Base-by-base conservation (phyloP, 192 early-diverging fungal species). In the Dissophora globulifera region DNA sequence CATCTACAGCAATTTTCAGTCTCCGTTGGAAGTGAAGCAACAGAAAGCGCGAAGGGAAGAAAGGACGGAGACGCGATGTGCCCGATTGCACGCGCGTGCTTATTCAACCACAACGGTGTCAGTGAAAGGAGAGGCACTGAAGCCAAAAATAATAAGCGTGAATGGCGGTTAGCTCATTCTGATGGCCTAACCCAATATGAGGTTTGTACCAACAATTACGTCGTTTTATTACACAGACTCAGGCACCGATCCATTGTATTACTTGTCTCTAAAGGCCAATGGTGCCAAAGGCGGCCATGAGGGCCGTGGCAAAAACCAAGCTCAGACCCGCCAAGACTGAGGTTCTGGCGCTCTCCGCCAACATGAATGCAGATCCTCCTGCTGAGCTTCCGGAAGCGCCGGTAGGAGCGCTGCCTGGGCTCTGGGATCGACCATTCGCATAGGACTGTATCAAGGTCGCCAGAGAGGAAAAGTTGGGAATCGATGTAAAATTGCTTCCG, bases 281-380 rank as follows among this genome's bases (percentile, higher is more conserved):
- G n/a, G 52, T 54, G 17, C 58, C 69, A 29, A 62, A 26, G 19
- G 53, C 69, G 4, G 69, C 58, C 23, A 71, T 19, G n/a, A 71
- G 27, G 2, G 59, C 38, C 17, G 59, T 55, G 27, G 38, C 43
- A 0, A 56, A 19, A 17, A 61, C 59, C 52, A 71, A 22, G 1
- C 12, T 52, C 33, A 62, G 19, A 32, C 59, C 69, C 10, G 35
- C 29, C 32, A 62, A 6, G 35, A 50, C 45, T 20, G 48, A 19
- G 13, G 9, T 35, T 5, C 48, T 19, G 10, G 25, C 48, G 27
- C 9, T 31, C 23, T 32, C 51, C 9, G 29, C 3, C 64, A 49
- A 29, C 45, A 50, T 17, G 12, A 32, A 29, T n/a, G n/a, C n/a
- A 2, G 33, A 11, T 31, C 48, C 26, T 23, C 50, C 45, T 20